phyloP scores from a whole-genome alignment of 129 eudicot genomes.

The Scalesia atractyloides region DNA sequence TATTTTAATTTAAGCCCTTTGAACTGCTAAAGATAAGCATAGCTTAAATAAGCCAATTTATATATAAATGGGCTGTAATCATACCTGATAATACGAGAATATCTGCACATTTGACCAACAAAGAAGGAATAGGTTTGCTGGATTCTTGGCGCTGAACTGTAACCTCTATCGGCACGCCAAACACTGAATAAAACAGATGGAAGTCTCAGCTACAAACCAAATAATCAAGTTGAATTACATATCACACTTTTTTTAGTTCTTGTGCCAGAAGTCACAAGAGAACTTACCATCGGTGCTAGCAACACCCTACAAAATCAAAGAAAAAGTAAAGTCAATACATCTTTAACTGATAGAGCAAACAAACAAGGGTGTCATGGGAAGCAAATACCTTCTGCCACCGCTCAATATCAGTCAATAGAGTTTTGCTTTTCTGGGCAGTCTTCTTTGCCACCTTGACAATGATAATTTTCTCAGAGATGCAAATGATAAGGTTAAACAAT shows the following conservation, averaged over 20 bases:
- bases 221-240: constrained; percentile 5
- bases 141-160: constrained; percentile 88
- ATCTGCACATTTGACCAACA: constrained; percentile 83
- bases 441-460: constrained; percentile 80
- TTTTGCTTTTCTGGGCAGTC: constrained; percentile 93
- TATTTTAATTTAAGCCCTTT: neutral
- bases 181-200: constrained; percentile 49
- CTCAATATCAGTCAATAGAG: constrained; percentile 79
- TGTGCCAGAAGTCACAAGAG: neutral
- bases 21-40: neutral
- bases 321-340: constrained; percentile 17
- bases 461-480: constrained; percentile 24
- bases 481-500: constrained; percentile 14
- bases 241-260: constrained; percentile 4
- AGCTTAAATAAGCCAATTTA: neutral
- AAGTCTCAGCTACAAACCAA: constrained; percentile 16
- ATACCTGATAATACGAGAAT: constrained; percentile 89
- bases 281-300: constrained; percentile 93
- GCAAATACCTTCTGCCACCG: constrained; percentile 88
- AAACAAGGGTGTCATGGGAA: constrained; percentile 8
- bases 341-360: constrained; percentile 5
- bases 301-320: constrained; percentile 70
- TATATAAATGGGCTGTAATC: neutral
- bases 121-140: constrained; percentile 61
- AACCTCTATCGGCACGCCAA: constrained; percentile 82